Evolutionary conservation across 768 basidiomycete genomes (phyloP), one percentile per base, ranked within the genome.

Genomic region (Tubosaeta sp.): DNA sequence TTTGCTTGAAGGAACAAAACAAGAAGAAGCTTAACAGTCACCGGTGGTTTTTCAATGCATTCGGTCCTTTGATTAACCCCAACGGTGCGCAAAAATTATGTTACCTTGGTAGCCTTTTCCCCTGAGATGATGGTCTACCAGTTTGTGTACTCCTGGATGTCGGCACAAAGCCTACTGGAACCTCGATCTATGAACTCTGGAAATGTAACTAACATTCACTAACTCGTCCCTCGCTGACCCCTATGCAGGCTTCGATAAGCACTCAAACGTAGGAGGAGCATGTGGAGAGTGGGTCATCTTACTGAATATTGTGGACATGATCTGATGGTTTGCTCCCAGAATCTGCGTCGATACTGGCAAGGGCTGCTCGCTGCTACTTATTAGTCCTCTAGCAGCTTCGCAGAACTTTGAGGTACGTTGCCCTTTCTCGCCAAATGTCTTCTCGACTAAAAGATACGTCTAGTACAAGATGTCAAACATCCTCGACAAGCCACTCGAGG

Each of bases 41-140:
- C 64, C 81, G 94, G 17, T 97, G 94, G 94, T 95, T 95, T 77
- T 95, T 97, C 80, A 97, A 97, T 63, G 94, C 91, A 0, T 90
- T 95, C 58, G 89, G 90, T 19, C 91, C 93, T 25, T 75, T 95
- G 51, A 80, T 95, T 61, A 82, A 85, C 56, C 87, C 93, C 35
- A 91, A 93, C 61, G 87, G 88, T 85, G 46, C 32, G 72, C 38
- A 8, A 25, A n/a, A 29, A 29, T 9, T 29, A 45, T 46, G 29
- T 12, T 8, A 16, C 14, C 26, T 37, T 10, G 11, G 1, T 17
- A 7, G 5, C 19, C 14, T 41, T 32, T 44, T 19, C 38, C 10
- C 34, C 50, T 56, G 9, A 58, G 13, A 33, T 6, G 4, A 25
- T 26, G 38, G 35, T 45, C 33, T 54, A 37, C 13, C 48, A 86